Conservation (phyloP, 768 basidiomycete species). For the Leucosporidium creatinivorum region DNA sequence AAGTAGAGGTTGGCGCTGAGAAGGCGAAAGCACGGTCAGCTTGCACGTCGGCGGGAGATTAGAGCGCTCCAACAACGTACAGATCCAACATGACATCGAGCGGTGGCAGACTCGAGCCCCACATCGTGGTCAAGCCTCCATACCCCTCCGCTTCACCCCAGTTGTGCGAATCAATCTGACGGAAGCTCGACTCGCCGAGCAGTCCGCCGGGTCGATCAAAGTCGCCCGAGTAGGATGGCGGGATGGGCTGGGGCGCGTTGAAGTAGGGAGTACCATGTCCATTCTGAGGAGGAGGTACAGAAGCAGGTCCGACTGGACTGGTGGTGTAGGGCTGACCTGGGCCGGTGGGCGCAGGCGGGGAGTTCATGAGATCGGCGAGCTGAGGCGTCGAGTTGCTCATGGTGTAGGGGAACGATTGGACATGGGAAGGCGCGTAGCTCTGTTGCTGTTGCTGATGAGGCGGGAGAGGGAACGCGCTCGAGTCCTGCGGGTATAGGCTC, state of each 20-base stretch:
- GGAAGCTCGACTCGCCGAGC: no score
- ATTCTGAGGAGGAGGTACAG: no score
- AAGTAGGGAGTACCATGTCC: no score
- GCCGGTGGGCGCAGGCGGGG: background rate
- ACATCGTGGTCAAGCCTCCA: background rate
- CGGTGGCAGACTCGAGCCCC: constrained; percentile 13
- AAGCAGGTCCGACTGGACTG: background rate
- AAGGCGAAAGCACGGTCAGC: no score
- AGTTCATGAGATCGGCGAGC: constrained; percentile 19
- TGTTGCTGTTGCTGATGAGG: background rate
- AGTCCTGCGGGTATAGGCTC: background rate
- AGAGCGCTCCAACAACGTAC: constrained; percentile 3
- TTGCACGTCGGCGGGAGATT: no score
- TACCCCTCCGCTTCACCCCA: background rate
- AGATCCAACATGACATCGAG: constrained; percentile 27
- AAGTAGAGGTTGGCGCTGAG: constrained; percentile 29
- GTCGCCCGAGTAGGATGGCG: background rate
- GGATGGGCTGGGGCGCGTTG: background rate
- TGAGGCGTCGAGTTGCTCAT: constrained; percentile 8
- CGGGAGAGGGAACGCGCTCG: constrained; percentile 22
- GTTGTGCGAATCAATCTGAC: background rate
- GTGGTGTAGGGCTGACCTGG: background rate
- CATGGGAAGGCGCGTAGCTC: background rate
- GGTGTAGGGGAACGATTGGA: constrained; percentile 18
- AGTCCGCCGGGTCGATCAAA: no score